Conservation (phyloP, 1,139 yeast genomes). For the Hyphopichia pseudoburtonii region DNA sequence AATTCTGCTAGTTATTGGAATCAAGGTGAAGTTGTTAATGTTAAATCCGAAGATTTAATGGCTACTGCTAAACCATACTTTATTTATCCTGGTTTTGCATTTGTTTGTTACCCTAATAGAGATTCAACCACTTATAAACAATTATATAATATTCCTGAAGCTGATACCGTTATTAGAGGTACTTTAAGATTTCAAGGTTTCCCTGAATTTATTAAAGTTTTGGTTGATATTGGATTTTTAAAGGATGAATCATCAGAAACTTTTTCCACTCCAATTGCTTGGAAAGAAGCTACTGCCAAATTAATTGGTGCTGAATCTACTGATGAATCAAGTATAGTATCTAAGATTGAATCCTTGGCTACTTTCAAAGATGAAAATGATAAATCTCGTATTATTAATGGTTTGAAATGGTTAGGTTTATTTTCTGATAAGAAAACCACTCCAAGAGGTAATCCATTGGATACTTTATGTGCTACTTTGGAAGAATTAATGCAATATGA, state of each 20-base stretch:
- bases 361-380: constrained; percentile 79
- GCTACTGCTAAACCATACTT: constrained; percentile 92
- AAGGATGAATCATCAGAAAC: constrained; percentile 67
- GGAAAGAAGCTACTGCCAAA: constrained; percentile 86
- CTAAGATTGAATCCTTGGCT: constrained; percentile 75
- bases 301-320: constrained; percentile 73
- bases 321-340: constrained; percentile 68
- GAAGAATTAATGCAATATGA: constrained; percentile 96
- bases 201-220: constrained; percentile 95
- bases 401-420: constrained; percentile 92
- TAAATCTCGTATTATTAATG: constrained; percentile 81
- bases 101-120: constrained; percentile 96
- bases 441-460: constrained; percentile 93
- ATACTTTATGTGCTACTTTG: constrained; percentile 92
- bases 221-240: constrained; percentile 91
- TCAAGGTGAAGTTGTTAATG: constrained; percentile 78
- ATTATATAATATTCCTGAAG: constrained; percentile 93
- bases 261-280: constrained; percentile 60
- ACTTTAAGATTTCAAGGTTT: constrained; percentile 97
- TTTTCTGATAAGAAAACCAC: constrained; percentile 74
- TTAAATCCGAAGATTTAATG: constrained; percentile 91
- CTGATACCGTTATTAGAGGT: constrained; percentile 95
- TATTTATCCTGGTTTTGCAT: constrained; percentile 93
- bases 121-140: constrained; percentile 94
- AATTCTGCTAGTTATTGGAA: constrained; percentile 88